These are phyloP conservation scores for Lactarius psammicola DNA, from an alignment of 768 basidiomycete species.

Conservation along the genomic window DNA sequence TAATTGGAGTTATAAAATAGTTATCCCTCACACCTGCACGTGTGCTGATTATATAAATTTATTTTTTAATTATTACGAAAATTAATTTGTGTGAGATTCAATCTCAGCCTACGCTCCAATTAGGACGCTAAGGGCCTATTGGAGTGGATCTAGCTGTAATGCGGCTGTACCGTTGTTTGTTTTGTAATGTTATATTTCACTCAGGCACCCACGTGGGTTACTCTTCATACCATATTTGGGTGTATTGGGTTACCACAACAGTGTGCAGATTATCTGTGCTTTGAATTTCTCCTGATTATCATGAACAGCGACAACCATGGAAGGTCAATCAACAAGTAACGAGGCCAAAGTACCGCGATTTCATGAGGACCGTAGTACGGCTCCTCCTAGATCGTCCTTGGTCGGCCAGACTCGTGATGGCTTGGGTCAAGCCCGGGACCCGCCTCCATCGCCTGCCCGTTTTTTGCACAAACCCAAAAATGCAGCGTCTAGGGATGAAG, in stretches of 20 bases:
- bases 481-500: not conserved
- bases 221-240: constrained; percentile 9
- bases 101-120: too few relatives aligned
- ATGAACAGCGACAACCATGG: constrained; percentile 9
- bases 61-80: too few relatives aligned
- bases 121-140: too few relatives aligned
- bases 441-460: constrained; percentile 9
- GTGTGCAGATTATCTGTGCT: not conserved
- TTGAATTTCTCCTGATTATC: not conserved
- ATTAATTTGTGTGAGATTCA: too few relatives aligned
- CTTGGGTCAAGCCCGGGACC: not conserved
- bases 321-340: constrained; percentile 1
- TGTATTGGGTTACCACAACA: not conserved
- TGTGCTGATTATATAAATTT: too few relatives aligned
- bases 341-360: not conserved
- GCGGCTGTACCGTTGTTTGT: too few relatives aligned
- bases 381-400: not conserved
- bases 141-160: too few relatives aligned
- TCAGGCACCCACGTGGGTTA: constrained; percentile 13
- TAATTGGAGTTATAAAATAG: too few relatives aligned
- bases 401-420: not conserved
- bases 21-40: too few relatives aligned
- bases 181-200: not conserved
- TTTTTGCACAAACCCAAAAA: not conserved
- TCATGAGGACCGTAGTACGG: not conserved